These are phyloP conservation scores for Scheffersomyces ergatensis DNA, from an alignment of 805 yeast species.

Conservation along the genomic window DNA sequence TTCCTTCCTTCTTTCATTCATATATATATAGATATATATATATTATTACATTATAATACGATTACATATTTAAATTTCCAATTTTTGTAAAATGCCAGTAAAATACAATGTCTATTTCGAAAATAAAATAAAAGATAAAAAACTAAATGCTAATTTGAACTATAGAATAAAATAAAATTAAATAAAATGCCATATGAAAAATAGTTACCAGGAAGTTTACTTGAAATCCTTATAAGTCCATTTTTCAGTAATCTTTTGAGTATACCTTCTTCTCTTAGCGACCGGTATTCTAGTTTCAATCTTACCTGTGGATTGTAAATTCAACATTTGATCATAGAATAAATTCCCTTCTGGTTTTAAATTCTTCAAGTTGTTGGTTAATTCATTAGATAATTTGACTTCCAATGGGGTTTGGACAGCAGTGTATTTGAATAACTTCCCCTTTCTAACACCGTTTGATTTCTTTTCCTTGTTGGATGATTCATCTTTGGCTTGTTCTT, in stretches of 20 bases:
- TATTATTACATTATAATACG: no score
- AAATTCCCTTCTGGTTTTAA: constrained; percentile 89
- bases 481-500: constrained; percentile 25
- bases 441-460: constrained; percentile 20
- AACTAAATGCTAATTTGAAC: no score
- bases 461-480: constrained; percentile 8
- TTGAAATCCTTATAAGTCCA: constrained; percentile 91
- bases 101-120: no score
- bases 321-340: constrained; percentile 76
- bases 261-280: constrained; percentile 61
- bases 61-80: no score
- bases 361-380: constrained; percentile 78
- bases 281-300: constrained; percentile 80
- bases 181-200: no score
- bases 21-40: no score
- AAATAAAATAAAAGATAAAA: no score
- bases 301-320: constrained; percentile 79
- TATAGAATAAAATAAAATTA: no score
- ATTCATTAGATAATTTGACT: constrained; percentile 84
- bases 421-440: constrained; percentile 43
- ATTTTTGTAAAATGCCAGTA: no score
- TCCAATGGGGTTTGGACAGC: constrained; percentile 49
- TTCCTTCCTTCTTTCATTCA: no score
- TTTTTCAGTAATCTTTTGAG: constrained; percentile 80
- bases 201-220: no score